Base-by-base conservation (phyloP, 192 early-diverging fungal species). In the Allomyces macrogynus region DNA sequence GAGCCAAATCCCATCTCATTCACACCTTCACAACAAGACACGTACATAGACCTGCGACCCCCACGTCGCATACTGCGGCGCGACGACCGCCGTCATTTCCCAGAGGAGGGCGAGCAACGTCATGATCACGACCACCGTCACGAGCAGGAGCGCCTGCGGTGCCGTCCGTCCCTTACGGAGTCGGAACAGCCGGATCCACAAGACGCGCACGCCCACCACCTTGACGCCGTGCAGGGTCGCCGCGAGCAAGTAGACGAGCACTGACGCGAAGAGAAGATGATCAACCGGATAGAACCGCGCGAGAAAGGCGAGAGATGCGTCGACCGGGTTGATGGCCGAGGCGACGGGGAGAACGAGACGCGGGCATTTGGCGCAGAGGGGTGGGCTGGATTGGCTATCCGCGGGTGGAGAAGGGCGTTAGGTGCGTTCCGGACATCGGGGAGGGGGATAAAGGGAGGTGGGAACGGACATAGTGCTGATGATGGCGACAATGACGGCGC, bases 61-160 rank as follows among this genome's bases (percentile, higher is more conserved):
- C 74, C 80, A 84, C 69, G 79, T 77, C 26, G 81, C 67, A 67
- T 84, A 84, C 9, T 75, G 74, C 18, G 83, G 83, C n/a, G 76
- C 78, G 24, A 84, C 76, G 2, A 76, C 70, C 61, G 76, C 80
- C 42, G 77, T 79, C 64, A 84, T 54, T 10, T 76, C 74, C 60
- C 78, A 82, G 49, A 76, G 75, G 20, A 84, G 68, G 10, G 78
- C 83, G 16, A 79, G 68, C 23, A 82, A 64, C 62, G 74, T 75
- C n/a, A 84, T 66, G 64, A 76, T 78, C 49, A 80, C 63, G 10
- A 82, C 40, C 61, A 76, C 71, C 42, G 76, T 71, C 11, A 72
- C 72, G 14, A 76, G 73, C 60, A 84, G 66, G n/a, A 84, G 67
- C n/a, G 75, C 83, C 63, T 84, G 83, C 23, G 83, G 83, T 5